Evolutionary conservation across 345 rosid species (phyloP).

Genomic region (Gossypium mustelinum): DNA sequence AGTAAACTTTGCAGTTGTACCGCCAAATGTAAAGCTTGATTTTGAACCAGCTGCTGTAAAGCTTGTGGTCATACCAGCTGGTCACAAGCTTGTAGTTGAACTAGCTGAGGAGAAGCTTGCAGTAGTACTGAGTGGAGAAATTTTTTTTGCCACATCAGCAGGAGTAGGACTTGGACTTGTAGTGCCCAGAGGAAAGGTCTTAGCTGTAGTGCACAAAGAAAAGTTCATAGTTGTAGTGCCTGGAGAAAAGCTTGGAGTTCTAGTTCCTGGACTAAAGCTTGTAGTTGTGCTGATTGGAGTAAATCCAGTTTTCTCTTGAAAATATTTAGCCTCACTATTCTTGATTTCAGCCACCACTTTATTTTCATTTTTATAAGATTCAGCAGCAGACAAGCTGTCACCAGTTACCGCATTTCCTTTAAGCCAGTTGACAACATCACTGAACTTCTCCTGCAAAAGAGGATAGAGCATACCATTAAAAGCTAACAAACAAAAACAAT

Average conservation of each 20-base stretch:
- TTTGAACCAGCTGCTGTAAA: background rate
- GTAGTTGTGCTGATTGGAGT: conserved; percentile 18
- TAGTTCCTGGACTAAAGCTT: conserved; percentile 14
- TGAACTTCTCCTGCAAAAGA: conserved; percentile 64
- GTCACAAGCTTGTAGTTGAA: conserved; percentile 17
- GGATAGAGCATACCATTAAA: background rate
- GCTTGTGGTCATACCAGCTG: background rate
- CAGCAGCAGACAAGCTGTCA: conserved; percentile 39
- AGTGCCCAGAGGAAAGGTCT: background rate
- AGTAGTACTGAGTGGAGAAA: background rate
- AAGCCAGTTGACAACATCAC: conserved; percentile 85
- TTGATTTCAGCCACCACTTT: conserved; percentile 38
- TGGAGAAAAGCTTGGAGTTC: conserved; percentile 18
- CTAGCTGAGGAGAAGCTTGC: background rate
- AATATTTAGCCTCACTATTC: conserved; percentile 32
- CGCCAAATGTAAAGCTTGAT: background rate
- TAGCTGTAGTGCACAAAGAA: conserved; percentile 19
- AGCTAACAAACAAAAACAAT: conserved; percentile 5
- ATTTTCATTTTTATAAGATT: conserved; percentile 38
- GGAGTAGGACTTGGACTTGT: conserved; percentile 2
- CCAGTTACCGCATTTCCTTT: conserved; percentile 55
- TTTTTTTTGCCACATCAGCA: background rate
- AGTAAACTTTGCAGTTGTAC: conserved; percentile 17
- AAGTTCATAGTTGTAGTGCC: conserved; percentile 18
- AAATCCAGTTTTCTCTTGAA: conserved; percentile 33